Conservation (phyloP, 441 rosid species). For the Theobroma grandiflorum region DNA sequence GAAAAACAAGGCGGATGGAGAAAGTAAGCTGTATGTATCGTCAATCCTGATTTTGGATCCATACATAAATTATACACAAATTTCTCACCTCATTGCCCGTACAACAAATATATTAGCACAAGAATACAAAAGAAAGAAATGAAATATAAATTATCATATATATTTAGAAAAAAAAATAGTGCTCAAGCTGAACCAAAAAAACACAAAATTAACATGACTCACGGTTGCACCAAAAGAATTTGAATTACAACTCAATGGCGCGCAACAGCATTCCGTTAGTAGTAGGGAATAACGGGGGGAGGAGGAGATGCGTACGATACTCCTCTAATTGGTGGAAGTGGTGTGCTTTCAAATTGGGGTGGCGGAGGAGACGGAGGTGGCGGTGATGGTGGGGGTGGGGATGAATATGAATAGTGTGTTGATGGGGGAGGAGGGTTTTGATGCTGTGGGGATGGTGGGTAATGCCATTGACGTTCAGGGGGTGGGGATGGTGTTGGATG, state of each 20-base stretch:
- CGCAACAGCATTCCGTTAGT: slow-evolving; percentile 35
- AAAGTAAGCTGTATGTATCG: too few species aligned
- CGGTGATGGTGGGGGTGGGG: slow-evolving; percentile 40
- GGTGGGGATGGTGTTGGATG: slow-evolving; percentile 29
- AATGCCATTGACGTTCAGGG: slow-evolving; percentile 39
- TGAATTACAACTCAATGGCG: slow-evolving; percentile 20
- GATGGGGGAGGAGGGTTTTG: slow-evolving; percentile 28
- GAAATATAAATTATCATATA: neutral
- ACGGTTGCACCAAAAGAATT: slow-evolving; percentile 29
- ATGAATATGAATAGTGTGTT: slow-evolving; percentile 20
- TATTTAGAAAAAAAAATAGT: neutral
- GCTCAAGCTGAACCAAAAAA: slow-evolving; percentile 23
- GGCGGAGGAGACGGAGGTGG: slow-evolving; percentile 30
- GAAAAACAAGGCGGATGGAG: neutral
- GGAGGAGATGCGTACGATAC: slow-evolving; percentile 67
- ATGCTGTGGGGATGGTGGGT: slow-evolving; percentile 32
- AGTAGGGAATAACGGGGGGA: slow-evolving; percentile 64
- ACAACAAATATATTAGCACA: neutral
- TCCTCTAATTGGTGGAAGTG: slow-evolving; percentile 62
- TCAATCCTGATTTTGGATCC: neutral
- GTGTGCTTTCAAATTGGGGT: slow-evolving; percentile 42
- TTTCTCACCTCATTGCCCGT: neutral
- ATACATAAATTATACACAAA: neutral
- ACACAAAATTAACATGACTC: slow-evolving; percentile 26
- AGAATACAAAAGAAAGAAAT: neutral